These are phyloP conservation scores for Melampsora larici-populina DNA, from an alignment of 1,284 basidiomycete genomes.

Conservation along the genomic window DNA sequence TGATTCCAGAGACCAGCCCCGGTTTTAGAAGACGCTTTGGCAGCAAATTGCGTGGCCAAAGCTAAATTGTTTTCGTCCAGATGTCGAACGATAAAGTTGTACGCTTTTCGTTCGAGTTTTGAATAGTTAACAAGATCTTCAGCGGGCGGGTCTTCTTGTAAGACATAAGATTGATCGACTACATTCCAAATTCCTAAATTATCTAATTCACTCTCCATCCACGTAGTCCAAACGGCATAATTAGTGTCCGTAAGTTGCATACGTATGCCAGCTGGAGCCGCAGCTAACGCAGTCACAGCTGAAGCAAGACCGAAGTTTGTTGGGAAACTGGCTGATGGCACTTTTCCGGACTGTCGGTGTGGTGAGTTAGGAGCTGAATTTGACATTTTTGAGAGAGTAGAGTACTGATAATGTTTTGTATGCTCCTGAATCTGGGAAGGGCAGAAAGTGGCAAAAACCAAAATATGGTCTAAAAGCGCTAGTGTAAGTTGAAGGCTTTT, in stretches of 20 bases:
- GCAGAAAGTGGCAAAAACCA: no score
- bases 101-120: neutral
- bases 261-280: no score
- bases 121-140: neutral
- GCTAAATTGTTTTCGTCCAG: neutral
- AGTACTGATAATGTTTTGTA: neutral
- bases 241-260: neutral
- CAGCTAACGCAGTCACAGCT: neutral
- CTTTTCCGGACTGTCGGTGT: no score
- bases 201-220: neutral
- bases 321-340: no score
- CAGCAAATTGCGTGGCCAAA: neutral
- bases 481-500: no score
- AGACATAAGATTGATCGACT: neutral
- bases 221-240: neutral
- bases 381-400: neutral
- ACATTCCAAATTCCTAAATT: neutral
- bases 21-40: neutral
- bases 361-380: neutral
- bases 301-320: neutral
- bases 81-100: no score
- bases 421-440: no score
- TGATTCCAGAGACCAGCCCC: neutral
- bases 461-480: no score
- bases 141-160: neutral